These are phyloP conservation scores for Wickerhamiella shivajii DNA, from an alignment of 805 yeast genomes.

Conservation along the genomic window DNA sequence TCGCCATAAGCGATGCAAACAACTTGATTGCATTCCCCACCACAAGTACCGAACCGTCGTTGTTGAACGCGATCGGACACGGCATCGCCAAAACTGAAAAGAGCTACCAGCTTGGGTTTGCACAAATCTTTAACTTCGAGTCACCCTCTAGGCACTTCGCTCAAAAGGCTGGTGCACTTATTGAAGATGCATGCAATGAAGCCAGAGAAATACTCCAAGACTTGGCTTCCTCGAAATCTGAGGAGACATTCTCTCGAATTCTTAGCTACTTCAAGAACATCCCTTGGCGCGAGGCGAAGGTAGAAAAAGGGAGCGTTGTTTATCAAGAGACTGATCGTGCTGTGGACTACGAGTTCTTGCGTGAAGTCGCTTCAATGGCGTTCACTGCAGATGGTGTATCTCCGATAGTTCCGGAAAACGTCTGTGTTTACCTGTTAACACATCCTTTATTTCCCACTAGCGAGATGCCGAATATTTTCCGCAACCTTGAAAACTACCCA, in stretches of 20 bases:
- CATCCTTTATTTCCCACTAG: slow-evolving; percentile 72
- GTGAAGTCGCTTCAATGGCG: slow-evolving; percentile 31
- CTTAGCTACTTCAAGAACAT: slow-evolving; percentile 13
- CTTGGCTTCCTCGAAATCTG: slow-evolving; percentile 31
- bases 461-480: slow-evolving; percentile 36
- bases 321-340: slow-evolving; percentile 54
- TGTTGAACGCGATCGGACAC: slow-evolving; percentile 17
- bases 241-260: slow-evolving; percentile 11
- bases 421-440: slow-evolving; percentile 61
- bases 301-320: slow-evolving; percentile 29
- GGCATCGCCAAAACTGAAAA: slow-evolving; percentile 10
- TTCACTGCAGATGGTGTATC: slow-evolving; percentile 20
- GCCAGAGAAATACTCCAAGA: slow-evolving; percentile 29
- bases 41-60: slow-evolving; percentile 12
- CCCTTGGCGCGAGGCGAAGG: slow-evolving; percentile 15
- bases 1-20: slow-evolving; percentile 9
- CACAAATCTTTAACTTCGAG: slow-evolving; percentile 26
- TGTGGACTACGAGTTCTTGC: slow-evolving; percentile 44
- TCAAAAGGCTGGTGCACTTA: slow-evolving; percentile 21
- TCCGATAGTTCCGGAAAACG: slow-evolving; percentile 34
- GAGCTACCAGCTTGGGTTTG: slow-evolving; percentile 12
- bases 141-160: slow-evolving; percentile 4
- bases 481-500: slow-evolving; percentile 38
- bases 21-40: slow-evolving; percentile 17
- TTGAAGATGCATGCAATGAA: slow-evolving; percentile 25